Base-by-base conservation (phyloP, 352 stramenopile species). In the Globisporangium okanoganense region DNA sequence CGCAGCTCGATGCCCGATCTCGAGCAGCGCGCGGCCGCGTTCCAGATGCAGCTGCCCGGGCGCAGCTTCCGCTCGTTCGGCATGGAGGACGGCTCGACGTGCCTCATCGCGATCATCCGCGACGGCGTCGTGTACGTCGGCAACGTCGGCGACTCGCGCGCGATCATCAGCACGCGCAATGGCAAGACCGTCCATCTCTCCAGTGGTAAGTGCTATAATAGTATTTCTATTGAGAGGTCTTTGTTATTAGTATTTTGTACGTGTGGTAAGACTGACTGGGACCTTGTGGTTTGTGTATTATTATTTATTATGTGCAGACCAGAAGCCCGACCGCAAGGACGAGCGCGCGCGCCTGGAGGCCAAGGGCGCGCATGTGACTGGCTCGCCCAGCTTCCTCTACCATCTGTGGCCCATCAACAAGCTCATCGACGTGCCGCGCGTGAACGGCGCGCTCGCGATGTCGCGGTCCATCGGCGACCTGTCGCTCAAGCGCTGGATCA, bases 111-210 rank as follows among this genome's bases (percentile, higher is more conserved):
- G n/a, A 76, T 94, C 18, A 82, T 92, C 38, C 81, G 82, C 45
- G 68, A 88, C 53, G 74, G 78, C 5, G 64, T 84, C 5, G 36
- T 95, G 13, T 87, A 91, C 51, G 72, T 94, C 29, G 86, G 76
- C 38, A 95, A 95, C 51, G 84, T 94, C 18, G 86, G 86, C 22
- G 86, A 95, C 69, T 95, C 86, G 3, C 84, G 86, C 13, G 84
- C 84, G 22, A 69, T 95, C 22, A 60, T 95, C 2, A 65, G 72
- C 40, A 92, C 81, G 5, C 73, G 71, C 33, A 76, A 69, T n/a
- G 78, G 79, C 22, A 71, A 84, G 36, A 71, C 63, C n/a, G 75
- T 87, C 41, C 62, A 72, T 6, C 68, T 95, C 59, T 91, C 83
- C 0, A 64, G 71, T 36, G 29, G 29, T 33, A 33, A 33, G 29